Conservation (phyloP, 2,329 filamentous ascomycete genomes). For the Fusarium dlaminii region DNA sequence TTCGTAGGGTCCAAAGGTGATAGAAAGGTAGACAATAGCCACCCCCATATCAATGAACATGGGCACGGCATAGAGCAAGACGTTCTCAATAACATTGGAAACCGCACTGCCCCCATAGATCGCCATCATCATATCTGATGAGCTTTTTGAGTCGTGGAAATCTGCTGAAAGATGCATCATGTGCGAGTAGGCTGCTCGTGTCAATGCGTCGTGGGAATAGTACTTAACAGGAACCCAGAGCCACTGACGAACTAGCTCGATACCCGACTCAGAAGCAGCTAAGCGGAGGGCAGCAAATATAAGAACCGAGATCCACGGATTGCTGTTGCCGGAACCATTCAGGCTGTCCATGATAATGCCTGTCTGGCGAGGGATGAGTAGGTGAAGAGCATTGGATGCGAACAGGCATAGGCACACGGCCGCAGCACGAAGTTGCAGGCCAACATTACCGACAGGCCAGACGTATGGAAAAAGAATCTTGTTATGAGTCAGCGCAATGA, state of each 20-base stretch:
- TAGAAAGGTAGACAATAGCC: constrained; percentile 68
- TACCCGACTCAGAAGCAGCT: constrained; percentile 63
- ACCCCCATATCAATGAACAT: constrained; percentile 69
- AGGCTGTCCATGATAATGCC: constrained; percentile 81
- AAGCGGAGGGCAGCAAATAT: constrained; percentile 62
- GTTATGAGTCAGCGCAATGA: not conserved
- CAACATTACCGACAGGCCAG: constrained; percentile 74
- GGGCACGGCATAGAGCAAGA: constrained; percentile 66
- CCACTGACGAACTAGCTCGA: constrained; percentile 63
- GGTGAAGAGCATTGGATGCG: constrained; percentile 75
- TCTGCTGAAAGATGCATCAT: constrained; percentile 69
- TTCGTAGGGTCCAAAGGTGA: constrained; percentile 68
- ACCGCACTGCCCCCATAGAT: constrained; percentile 64
- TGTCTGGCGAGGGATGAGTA: constrained; percentile 83
- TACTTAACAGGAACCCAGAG: constrained; percentile 68
- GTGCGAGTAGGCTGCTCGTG: constrained; percentile 65
- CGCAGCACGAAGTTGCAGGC: constrained; percentile 73
- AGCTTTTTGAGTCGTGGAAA: constrained; percentile 69
- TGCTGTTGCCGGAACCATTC: constrained; percentile 57
- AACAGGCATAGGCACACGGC: constrained; percentile 75
- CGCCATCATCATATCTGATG: constrained; percentile 66
- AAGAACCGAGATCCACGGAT: constrained; percentile 62
- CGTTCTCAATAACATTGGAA: constrained; percentile 65
- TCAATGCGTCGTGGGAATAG: constrained; percentile 64
- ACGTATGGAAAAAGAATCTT: constrained; percentile 81